phyloP scores from a whole-genome alignment of 129 eudicot genomes.

The Tagetes patula region DNA sequence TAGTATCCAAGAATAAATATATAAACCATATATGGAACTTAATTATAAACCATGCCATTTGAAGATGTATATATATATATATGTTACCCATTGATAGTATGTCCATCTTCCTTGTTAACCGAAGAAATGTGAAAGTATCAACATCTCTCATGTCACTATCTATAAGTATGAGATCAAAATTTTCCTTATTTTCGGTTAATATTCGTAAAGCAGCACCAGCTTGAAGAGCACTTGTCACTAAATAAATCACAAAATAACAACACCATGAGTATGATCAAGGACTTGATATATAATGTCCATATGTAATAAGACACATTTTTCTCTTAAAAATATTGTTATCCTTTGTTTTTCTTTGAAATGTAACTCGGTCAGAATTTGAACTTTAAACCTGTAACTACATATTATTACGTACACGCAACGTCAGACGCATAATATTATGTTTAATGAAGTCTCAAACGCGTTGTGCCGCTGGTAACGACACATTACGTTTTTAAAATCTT shows the following conservation, averaged over 20 bases:
- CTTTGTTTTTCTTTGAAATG: too few species aligned
- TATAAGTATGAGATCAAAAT: constrained; percentile 28
- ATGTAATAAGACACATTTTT: too few species aligned
- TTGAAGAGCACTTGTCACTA: constrained; percentile 33
- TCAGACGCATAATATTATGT: too few species aligned
- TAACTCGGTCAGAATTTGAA: too few species aligned
- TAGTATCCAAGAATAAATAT: background rate
- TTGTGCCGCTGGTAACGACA: too few species aligned
- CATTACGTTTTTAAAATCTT: too few species aligned
- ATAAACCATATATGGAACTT: background rate
- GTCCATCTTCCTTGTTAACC: constrained; percentile 18
- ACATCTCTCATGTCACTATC: constrained; percentile 21
- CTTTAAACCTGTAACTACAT: too few species aligned
- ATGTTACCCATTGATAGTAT: constrained; percentile 33
- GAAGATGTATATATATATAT: too few species aligned
- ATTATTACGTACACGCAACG: too few species aligned
- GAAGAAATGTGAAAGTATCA: constrained; percentile 31
- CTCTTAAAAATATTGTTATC: too few species aligned
- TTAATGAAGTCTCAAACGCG: too few species aligned
- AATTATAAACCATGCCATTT: too few species aligned
- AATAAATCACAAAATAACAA: background rate
- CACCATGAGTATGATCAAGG: background rate
- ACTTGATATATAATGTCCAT: background rate
- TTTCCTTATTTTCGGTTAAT: constrained; percentile 9
- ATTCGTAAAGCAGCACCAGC: constrained; percentile 25